Percentiles rank a stretch among this genome's conserved stretches.
These are phyloP conservation scores for Usnea hakonensis DNA, from an alignment of 495 filamentous ascomycete genomes.

Conservation along the genomic window DNA sequence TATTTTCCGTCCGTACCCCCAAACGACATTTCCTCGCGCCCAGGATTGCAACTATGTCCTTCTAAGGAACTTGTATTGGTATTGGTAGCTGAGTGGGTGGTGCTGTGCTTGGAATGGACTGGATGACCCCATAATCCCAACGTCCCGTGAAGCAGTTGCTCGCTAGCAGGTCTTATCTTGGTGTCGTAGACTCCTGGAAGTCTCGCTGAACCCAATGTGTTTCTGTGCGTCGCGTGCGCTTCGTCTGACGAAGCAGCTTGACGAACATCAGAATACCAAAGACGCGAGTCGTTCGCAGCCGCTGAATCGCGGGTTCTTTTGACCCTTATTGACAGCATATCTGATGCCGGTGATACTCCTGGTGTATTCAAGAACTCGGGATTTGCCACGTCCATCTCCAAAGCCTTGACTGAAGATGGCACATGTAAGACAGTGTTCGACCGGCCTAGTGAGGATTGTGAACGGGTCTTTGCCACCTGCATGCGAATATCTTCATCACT, in stretches of 20 bases:
- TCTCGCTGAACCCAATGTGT: not conserved
- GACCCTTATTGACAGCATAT: not conserved
- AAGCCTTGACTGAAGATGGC: slow-evolving; percentile 2
- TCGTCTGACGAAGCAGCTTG: not conserved
- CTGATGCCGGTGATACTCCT: slow-evolving; percentile 1
- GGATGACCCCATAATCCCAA: slow-evolving; percentile 3
- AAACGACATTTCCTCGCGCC: slow-evolving; percentile 9
- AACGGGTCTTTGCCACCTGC: not conserved
- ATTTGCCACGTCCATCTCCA: not conserved
- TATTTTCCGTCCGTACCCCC: slow-evolving; percentile 17
- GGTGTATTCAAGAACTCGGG: slow-evolving; percentile 1
- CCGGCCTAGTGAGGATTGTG: slow-evolving; percentile 9
- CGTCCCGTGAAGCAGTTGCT: slow-evolving; percentile 13
- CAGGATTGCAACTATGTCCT: slow-evolving; percentile 2
- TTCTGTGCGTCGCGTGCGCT: not conserved
- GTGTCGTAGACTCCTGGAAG: slow-evolving; percentile 6
- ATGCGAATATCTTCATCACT: slow-evolving; percentile 14
- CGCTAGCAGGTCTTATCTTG: slow-evolving; percentile 11
- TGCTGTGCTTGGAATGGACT: not conserved
- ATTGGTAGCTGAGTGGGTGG: not conserved
- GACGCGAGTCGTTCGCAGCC: not conserved
- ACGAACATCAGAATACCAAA: not conserved
- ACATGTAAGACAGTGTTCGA: slow-evolving; percentile 7
- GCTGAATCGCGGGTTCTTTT: slow-evolving; percentile 1
- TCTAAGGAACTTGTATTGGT: not conserved